A percentile compares a stretch with the other conserved stretches of the same genome.
Conservation (phyloP, 306 rosid genomes). For the Cucumis sativus region Cucumber_9930_V3 NC_026658.2:3857501-3858000, state of each 20-base stretch:
- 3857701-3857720: neutral
- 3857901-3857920: neutral
- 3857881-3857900: neutral
- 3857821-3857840: neutral
- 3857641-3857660: conserved; percentile 2
- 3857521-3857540: neutral
- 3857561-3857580: neutral
- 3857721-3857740: neutral
- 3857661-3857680: conserved; percentile 1
- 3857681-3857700: neutral
- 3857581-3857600: conserved; percentile 5
- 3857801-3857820: neutral
- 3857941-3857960: neutral
- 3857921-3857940: neutral
- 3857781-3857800: neutral
- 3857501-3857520: neutral
- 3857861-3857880: neutral
- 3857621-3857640: conserved; percentile 7
- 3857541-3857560: neutral
- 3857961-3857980: neutral
- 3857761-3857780: neutral
- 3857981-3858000: neutral
- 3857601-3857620: conserved; percentile 3
- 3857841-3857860: neutral
- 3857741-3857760: neutral